These are phyloP conservation scores for Wickerhamomyces chambardii DNA, from an alignment of 805 yeast species.

Conservation along the genomic window DNA sequence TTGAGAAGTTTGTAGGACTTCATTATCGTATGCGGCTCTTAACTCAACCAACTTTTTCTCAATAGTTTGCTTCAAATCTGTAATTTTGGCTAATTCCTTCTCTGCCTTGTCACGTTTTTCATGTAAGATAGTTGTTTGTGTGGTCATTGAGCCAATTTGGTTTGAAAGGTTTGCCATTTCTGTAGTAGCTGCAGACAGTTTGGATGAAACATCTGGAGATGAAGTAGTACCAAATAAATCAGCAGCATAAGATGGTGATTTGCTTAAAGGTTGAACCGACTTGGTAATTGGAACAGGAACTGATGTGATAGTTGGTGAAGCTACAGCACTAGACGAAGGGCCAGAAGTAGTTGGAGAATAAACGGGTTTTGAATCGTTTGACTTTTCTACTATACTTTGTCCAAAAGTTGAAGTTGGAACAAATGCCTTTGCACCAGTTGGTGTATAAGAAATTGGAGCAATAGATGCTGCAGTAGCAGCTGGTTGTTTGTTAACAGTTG, in stretches of 20 bases:
- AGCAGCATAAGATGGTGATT: constrained; percentile 13
- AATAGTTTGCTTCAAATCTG: constrained; percentile 59
- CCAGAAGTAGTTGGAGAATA: constrained; percentile 15
- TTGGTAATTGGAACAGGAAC: constrained; percentile 11
- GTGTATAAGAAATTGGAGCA: constrained; percentile 18
- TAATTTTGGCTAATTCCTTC: constrained; percentile 63
- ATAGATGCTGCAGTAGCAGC: constrained; percentile 13
- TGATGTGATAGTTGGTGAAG: constrained; percentile 8
- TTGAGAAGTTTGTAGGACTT: constrained; percentile 64
- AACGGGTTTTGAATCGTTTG: constrained; percentile 18
- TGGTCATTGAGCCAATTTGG: constrained; percentile 70
- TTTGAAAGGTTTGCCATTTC: constrained; percentile 83
- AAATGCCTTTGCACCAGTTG: constrained; percentile 35
- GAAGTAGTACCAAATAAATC: constrained; percentile 47
- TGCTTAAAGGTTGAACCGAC: no score
- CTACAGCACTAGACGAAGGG: constrained; percentile 2
- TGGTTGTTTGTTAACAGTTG: constrained; percentile 2
- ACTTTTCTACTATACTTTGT: constrained; percentile 44
- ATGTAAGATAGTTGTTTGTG: constrained; percentile 63
- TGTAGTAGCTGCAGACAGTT: constrained; percentile 69
- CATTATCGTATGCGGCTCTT: constrained; percentile 67
- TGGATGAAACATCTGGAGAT: constrained; percentile 44
- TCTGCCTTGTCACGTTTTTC: constrained; percentile 69
- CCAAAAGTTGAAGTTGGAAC: constrained; percentile 86
- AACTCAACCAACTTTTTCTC: constrained; percentile 61